phyloP scores from a whole-genome alignment of 345 rosid genomes.

The Rhodomyrtus tomentosa region DNA sequence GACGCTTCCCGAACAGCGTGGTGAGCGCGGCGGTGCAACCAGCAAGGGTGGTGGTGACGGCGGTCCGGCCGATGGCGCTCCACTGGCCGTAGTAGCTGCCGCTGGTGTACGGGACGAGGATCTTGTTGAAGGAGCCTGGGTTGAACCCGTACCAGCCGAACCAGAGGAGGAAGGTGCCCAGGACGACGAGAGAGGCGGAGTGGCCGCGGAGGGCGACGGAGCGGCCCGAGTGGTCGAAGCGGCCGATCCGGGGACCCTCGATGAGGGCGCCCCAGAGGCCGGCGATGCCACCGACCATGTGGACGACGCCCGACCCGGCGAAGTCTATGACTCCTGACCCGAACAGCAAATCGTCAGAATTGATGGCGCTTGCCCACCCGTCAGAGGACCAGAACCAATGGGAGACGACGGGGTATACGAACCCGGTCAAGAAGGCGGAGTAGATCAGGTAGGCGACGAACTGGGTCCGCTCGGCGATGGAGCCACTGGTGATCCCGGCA shows the following conservation, averaged over 20 bases:
- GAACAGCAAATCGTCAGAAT: conserved; percentile 28
- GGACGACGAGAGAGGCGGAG: conserved; percentile 27
- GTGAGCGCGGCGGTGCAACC: conserved; percentile 84
- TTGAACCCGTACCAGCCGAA: conserved; percentile 40
- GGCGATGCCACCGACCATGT: conserved; percentile 37
- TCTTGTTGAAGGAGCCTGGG: conserved; percentile 25
- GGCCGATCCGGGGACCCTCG: conserved; percentile 32
- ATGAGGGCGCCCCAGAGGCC: conserved; percentile 41
- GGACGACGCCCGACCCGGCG: conserved; percentile 40
- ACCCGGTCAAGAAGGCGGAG: conserved; percentile 77
- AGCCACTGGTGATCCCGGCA: conserved; percentile 90
- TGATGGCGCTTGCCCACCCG: conserved; percentile 77
- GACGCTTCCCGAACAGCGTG: conserved; percentile 70
- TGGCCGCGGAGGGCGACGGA: conserved; percentile 25
- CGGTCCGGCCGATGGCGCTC: conserved; percentile 87
- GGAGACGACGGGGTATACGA: conserved; percentile 81
- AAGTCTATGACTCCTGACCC: conserved; percentile 63
- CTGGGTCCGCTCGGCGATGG: conserved; percentile 89
- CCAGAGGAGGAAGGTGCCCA: conserved; percentile 28
- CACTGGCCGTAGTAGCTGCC: conserved; percentile 46
- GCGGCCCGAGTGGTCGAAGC: conserved; percentile 21
- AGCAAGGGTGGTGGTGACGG: conserved; percentile 84
- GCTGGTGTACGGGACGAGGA: conserved; percentile 5
- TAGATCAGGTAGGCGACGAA: conserved; percentile 75
- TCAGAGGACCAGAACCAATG: conserved; percentile 90